A percentile compares a stretch with the other conserved stretches of the same genome.
Evolutionary conservation across 2,329 filamentous ascomycete genomes (phyloP).

Genomic region (Cryphonectria radicalis): DNA sequence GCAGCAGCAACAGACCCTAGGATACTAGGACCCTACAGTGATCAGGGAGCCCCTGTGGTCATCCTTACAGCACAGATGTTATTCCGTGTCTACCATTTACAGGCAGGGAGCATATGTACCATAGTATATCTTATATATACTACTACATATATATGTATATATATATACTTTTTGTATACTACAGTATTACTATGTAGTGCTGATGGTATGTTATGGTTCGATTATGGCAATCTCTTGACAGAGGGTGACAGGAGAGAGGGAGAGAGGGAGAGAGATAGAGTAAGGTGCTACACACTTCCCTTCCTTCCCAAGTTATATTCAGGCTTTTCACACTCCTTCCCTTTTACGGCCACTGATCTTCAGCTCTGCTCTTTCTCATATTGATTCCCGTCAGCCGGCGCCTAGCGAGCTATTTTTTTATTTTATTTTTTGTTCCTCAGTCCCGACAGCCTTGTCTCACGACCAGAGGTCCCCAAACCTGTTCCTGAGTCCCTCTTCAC

Average conservation of each 20-base stretch:
- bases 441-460: neutral
- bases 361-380: neutral
- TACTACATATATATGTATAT: neutral
- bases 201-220: neutral
- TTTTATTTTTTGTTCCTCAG: neutral
- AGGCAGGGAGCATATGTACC: too few relatives aligned
- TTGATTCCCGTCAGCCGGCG: neutral
- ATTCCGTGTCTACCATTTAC: neutral
- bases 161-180: neutral
- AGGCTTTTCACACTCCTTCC: neutral
- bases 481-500: neutral
- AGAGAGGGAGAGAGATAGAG: too few relatives aligned
- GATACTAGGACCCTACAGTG: too few relatives aligned
- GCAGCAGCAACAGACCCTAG: neutral
- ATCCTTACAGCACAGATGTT: neutral
- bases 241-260: too few relatives aligned
- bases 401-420: neutral
- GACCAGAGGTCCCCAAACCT: slow-evolving; percentile 1
- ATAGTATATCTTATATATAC: too few relatives aligned
- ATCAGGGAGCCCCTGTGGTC: neutral
- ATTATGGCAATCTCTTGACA: too few relatives aligned
- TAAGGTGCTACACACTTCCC: neutral
- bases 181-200: neutral
- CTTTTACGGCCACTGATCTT: slow-evolving; percentile 1
- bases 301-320: neutral